A percentile compares a stretch with the other conserved stretches of the same genome.
Evolutionary conservation across 2,329 filamentous ascomycete species (phyloP).

Genomic region (Aspergillus quadricinctus): DNA sequence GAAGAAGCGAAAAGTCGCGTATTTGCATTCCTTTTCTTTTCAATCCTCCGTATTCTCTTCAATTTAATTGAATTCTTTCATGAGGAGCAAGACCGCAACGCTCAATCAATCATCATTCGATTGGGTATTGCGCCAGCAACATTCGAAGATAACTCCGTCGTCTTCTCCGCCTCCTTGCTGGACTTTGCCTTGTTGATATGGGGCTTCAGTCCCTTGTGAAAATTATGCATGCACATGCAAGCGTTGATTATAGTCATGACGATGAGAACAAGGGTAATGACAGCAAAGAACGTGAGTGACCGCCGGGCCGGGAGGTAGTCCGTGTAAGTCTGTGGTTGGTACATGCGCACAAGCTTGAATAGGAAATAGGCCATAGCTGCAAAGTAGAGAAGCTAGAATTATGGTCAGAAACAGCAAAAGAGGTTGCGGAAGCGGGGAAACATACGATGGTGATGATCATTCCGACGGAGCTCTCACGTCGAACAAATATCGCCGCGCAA

Average conservation of each 20-base stretch:
- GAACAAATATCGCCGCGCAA: conserved; percentile 77
- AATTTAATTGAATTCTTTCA: neutral
- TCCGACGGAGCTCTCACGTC: conserved; percentile 73
- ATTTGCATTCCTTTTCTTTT: neutral
- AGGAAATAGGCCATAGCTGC: conserved; percentile 90
- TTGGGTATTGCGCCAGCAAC: conserved; percentile 32
- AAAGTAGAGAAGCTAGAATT: conserved; percentile 66
- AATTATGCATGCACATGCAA: conserved; percentile 83
- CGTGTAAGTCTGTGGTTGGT: conserved; percentile 55
- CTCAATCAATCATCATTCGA: conserved; percentile 46
- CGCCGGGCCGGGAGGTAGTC: conserved; percentile 75
- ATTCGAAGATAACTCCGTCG: conserved; percentile 40
- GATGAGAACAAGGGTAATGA: conserved; percentile 86
- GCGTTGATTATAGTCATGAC: conserved; percentile 84
- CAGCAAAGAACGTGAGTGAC: conserved; percentile 86
- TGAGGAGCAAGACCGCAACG: neutral
- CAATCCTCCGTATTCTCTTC: neutral
- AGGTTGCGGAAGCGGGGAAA: conserved; percentile 10
- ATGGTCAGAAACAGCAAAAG: conserved; percentile 12
- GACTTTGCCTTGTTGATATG: conserved; percentile 65
- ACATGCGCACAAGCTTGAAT: conserved; percentile 98
- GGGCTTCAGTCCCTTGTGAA: conserved; percentile 80
- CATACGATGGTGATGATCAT: conserved; percentile 70
- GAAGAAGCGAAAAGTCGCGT: conserved; percentile 3
- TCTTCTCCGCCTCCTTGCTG: conserved; percentile 47